Conservation (phyloP, 148 eudicot species). For the Chenopodium formosanum region DNA sequence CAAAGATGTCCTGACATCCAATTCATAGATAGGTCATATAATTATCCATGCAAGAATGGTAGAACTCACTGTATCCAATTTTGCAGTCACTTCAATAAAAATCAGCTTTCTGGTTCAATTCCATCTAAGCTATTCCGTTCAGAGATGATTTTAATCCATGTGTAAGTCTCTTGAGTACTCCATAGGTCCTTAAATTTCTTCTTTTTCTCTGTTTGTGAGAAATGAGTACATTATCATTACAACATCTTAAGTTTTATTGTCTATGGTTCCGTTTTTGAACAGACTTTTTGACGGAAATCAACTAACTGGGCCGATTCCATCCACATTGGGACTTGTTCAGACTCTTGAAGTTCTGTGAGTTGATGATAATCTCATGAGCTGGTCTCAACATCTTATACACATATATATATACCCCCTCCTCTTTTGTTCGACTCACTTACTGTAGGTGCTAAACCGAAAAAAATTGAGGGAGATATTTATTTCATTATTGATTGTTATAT, state of each 20-base stretch:
- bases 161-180: conserved; percentile 44
- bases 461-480: too few species aligned
- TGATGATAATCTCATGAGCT: conserved; percentile 3
- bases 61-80: conserved; percentile 6
- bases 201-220: not conserved
- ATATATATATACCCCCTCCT: not conserved
- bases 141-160: conserved; percentile 68
- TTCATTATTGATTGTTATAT: too few species aligned
- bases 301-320: conserved; percentile 66
- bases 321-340: conserved; percentile 60
- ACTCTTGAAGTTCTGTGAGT: conserved; percentile 93
- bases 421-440: too few species aligned
- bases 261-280: conserved; percentile 9
- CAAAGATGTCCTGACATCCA: not conserved
- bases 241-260: not conserved
- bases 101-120: conserved; percentile 74
- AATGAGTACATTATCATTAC: not conserved
- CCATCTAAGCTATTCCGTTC: conserved; percentile 67
- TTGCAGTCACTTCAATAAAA: conserved; percentile 87
- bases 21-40: not conserved
- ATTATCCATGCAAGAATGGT: not conserved
- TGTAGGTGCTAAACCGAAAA: too few species aligned
- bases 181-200: too few species aligned
- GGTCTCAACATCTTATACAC: conserved; percentile 1
- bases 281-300: conserved; percentile 81